phyloP scores from a whole-genome alignment of 441 rosid genomes.

The Adansonia grandidieri region DNA sequence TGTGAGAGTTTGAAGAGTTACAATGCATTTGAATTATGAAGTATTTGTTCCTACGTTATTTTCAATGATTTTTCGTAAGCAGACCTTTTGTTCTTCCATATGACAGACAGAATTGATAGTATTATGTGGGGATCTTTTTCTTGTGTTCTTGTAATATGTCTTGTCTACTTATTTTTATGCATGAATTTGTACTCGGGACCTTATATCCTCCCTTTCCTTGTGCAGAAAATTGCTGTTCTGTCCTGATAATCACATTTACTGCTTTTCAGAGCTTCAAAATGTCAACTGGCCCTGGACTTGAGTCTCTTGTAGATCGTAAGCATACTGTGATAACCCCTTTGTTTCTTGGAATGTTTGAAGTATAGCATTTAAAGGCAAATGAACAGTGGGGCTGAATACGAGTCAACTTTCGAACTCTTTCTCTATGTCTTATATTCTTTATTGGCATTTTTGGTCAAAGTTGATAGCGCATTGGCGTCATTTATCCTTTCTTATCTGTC shows the following conservation, averaged over 20 bases:
- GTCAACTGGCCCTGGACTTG: conserved; percentile 76
- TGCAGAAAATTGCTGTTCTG: conserved; percentile 11
- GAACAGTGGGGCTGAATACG: neutral
- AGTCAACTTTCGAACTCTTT: neutral
- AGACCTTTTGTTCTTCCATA: neutral
- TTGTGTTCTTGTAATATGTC: neutral
- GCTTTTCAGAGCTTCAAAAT: conserved; percentile 35
- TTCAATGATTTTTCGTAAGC: neutral
- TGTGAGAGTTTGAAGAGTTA: neutral
- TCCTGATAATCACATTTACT: neutral
- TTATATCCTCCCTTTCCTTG: neutral
- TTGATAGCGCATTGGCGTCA: neutral
- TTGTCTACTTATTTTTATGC: neutral
- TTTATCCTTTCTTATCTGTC: neutral
- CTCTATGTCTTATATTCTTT: neutral
- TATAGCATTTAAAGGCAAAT: neutral
- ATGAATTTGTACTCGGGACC: neutral
- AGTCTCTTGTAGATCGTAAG: conserved; percentile 84
- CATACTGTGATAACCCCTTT: conserved; percentile 5
- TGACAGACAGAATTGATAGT: neutral
- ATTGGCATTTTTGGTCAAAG: neutral
- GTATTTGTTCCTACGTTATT: neutral
- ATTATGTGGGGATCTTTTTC: neutral
- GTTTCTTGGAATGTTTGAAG: neutral
- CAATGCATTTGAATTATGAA: neutral